A percentile compares a stretch with the other conserved stretches of the same genome.
phyloP scores from a whole-genome alignment of 768 basidiomycete genomes.

The Leccinum incarnatum region DNA sequence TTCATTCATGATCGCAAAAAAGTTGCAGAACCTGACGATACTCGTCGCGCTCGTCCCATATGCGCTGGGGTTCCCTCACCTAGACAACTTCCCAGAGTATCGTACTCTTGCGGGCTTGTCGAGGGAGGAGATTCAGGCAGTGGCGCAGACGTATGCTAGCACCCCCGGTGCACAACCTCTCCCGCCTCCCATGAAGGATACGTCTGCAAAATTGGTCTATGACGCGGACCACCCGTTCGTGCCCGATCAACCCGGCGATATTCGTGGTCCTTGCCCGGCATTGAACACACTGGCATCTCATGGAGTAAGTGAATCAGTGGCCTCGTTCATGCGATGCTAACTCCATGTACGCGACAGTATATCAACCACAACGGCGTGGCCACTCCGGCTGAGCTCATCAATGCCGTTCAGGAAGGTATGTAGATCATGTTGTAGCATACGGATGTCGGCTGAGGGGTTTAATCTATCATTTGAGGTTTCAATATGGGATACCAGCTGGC shows the following conservation, averaged over 20 bases:
- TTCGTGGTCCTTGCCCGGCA: constrained; percentile 26
- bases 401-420: no score
- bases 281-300: constrained; percentile 27
- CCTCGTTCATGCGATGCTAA: neutral
- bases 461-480: no score
- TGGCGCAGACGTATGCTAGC: constrained; percentile 11
- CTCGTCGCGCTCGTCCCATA: constrained; percentile 8
- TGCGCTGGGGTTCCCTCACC: constrained; percentile 10
- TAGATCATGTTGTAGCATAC: no score
- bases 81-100: constrained; percentile 18
- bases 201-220: constrained; percentile 22
- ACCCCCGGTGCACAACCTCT: constrained; percentile 26
- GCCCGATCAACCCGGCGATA: constrained; percentile 15
- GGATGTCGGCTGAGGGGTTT: no score
- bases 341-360: no score
- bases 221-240: constrained; percentile 20
- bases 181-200: constrained; percentile 23
- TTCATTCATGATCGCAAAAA: neutral
- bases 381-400: no score
- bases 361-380: no score
- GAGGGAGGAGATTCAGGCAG: constrained; percentile 9
- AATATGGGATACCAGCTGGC: neutral
- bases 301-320: constrained; percentile 14
- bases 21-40: constrained; percentile 5
- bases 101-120: constrained; percentile 24